Evolutionary conservation across 1,284 basidiomycete species (phyloP), one percentile per base, ranked within the genome.

Genomic region (Tilletia indica): DNA sequence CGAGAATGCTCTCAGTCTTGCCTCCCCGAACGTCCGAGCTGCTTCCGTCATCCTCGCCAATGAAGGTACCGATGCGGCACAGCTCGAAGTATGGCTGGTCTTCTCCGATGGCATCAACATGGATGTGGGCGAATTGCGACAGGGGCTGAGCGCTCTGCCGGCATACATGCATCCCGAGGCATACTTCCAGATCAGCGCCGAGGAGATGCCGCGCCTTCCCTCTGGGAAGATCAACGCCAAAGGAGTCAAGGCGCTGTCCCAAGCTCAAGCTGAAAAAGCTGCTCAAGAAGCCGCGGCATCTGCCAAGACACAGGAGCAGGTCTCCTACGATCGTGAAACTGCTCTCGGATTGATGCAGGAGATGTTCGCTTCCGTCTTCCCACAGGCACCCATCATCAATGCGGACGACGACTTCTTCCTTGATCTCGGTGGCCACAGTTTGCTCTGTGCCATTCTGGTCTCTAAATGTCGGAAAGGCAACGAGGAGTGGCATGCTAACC

Each of bases 171-270:
- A 49, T 19, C 70, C 70, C 25, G 70, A 71, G 38, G 70, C 47
- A 16, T 69, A 54, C 49, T 69, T 36, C 34, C 21, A 39, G 0
- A 51, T 71, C n/a, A 19, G 38, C n/a, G 45, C 68, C 8, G 48
- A 71, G 21, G 70, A 71, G 19, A 71, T 71, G 70, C 70, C 70
- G 4, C 42, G 70, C n/a, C 42, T 71, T 4, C 70, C 70, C 4
- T 69, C 68, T 36, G 70, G 70, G 14, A 71, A 71, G 58, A 71
- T 71, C 42, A 71, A 71, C 21, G 66, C 68, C 34, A 71, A 71
- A 47, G 70, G 45, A 31, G 49, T 71, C 25, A 67, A 68, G n/a
- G 70, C 68, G 9, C 19, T 68, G 9, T 69, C 70, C 3, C 31
- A 39, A 14, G 42, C 42, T 45, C 42, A 45, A 9, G 42, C 42